Percentiles rank a stretch among this genome's conserved stretches.
Evolutionary conservation across 1,284 basidiomycete species (phyloP).

Genomic region (Schizophyllum amplum): DNA sequence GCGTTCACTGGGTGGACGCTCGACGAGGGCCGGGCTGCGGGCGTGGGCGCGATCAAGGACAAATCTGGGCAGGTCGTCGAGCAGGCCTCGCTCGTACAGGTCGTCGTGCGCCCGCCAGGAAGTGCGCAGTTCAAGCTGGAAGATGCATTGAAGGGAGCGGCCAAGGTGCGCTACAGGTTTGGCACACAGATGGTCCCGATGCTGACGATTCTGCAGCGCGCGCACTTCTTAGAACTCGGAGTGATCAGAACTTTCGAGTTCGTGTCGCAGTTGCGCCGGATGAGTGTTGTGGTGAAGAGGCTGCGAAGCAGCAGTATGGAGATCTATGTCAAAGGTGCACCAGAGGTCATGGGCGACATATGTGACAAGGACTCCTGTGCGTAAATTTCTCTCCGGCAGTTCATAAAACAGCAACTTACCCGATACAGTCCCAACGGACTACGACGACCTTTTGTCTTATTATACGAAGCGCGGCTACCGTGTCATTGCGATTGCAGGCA

Average conservation of each 20-base stretch:
- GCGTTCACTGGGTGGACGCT: conserved; percentile 94
- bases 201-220: conserved; percentile 57
- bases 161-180: conserved; percentile 41
- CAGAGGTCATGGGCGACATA: conserved; percentile 96
- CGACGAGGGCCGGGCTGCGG: conserved; percentile 80
- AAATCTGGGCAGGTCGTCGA: conserved; percentile 57
- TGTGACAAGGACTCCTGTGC: conserved; percentile 83
- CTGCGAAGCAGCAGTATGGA: conserved; percentile 95
- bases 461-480: conserved; percentile 97
- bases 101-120: conserved; percentile 92
- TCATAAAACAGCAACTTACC: too few relatives aligned
- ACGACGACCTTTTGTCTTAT: conserved; percentile 93
- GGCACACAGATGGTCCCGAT: neutral
- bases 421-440: conserved; percentile 97
- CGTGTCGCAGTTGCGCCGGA: conserved; percentile 85
- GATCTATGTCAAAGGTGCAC: conserved; percentile 97
- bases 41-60: conserved; percentile 62
- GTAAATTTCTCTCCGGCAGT: conserved; percentile 2
- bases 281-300: conserved; percentile 97
- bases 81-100: conserved; percentile 91
- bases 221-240: conserved; percentile 93
- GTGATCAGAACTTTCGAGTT: conserved; percentile 98
- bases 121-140: conserved; percentile 84
- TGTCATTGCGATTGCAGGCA: conserved; percentile 97
- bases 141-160: conserved; percentile 80